These are phyloP conservation scores for Melaleuca alternifolia DNA, from an alignment of 345 rosid species.

Conservation along the genomic window DNA sequence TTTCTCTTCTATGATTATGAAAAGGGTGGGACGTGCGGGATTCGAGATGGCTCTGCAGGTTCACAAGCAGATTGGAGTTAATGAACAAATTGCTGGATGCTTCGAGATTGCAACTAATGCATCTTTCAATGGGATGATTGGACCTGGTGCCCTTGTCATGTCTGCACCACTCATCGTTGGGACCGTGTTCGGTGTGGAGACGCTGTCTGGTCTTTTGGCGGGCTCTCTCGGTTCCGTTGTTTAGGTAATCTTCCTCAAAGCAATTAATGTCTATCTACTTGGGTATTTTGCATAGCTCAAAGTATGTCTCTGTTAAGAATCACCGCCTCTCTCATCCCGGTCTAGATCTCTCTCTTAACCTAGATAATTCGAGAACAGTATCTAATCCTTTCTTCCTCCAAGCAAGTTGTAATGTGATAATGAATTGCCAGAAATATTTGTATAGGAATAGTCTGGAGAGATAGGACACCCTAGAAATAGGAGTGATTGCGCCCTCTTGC, in stretches of 20 bases:
- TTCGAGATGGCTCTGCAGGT: constrained; percentile 23
- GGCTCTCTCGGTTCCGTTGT: constrained; percentile 26
- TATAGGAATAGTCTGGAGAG: too few species aligned
- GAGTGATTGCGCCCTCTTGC: too few species aligned
- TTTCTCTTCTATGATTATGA: constrained; percentile 33
- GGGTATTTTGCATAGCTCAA: neutral
- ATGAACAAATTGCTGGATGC: too few species aligned
- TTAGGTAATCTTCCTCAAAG: constrained; percentile 5
- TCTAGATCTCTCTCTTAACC: too few species aligned
- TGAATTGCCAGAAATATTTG: too few species aligned
- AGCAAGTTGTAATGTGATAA: too few species aligned
- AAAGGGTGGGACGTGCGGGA: constrained; percentile 27
- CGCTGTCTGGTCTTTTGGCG: constrained; percentile 20
- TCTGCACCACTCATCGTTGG: constrained; percentile 21
- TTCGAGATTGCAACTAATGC: constrained; percentile 22
- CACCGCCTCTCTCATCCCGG: too few species aligned
- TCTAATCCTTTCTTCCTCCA: too few species aligned
- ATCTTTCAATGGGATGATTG: constrained; percentile 18
- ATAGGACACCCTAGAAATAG: too few species aligned
- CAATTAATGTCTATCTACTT: neutral
- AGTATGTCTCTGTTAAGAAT: too few species aligned
- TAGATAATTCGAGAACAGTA: too few species aligned
- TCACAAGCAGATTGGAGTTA: constrained; percentile 4
- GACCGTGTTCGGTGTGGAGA: constrained; percentile 21
- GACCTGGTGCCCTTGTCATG: constrained; percentile 29